A percentile compares a stretch with the other conserved stretches of the same genome.
Conservation (phyloP, 2,329 filamentous ascomycete genomes). For the Diaporthe sp. region DNA sequence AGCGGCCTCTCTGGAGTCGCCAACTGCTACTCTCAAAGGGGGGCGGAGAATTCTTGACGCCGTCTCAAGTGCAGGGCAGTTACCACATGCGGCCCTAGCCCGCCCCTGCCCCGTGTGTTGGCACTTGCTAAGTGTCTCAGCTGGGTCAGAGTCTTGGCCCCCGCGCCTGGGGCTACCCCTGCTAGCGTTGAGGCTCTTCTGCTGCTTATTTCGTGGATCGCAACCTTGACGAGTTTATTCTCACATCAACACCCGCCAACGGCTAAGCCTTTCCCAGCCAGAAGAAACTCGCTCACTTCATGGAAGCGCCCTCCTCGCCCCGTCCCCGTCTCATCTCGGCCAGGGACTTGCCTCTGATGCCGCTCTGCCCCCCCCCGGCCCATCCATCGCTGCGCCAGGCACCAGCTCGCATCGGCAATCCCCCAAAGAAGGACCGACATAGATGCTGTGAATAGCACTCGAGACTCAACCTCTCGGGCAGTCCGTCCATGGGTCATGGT, state of each 20-base stretch:
- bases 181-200: slow-evolving; percentile 23
- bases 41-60: slow-evolving; percentile 5
- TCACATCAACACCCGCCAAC: neutral
- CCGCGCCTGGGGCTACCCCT: slow-evolving; percentile 2
- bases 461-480: neutral
- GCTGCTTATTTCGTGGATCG: slow-evolving; percentile 20
- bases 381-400: too few relatives aligned
- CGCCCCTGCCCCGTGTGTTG: slow-evolving; percentile 1
- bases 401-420: neutral
- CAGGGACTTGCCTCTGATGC: slow-evolving; percentile 7
- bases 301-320: neutral
- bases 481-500: neutral
- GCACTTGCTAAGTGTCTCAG: slow-evolving; percentile 22
- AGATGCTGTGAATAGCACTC: neutral
- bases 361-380: neutral
- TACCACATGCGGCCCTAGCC: neutral
- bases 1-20: neutral
- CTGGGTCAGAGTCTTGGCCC: neutral
- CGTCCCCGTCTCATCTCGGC: slow-evolving; percentile 8
- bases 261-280: neutral
- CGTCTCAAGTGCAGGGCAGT: slow-evolving; percentile 20
- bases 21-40: too few relatives aligned
- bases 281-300: slow-evolving; percentile 3
- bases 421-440: neutral
- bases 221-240: slow-evolving; percentile 24